Evolutionary conservation across 2,329 filamentous ascomycete genomes (phyloP).

Genomic region (Xenosphaeropsis pyriputrescens): DNA sequence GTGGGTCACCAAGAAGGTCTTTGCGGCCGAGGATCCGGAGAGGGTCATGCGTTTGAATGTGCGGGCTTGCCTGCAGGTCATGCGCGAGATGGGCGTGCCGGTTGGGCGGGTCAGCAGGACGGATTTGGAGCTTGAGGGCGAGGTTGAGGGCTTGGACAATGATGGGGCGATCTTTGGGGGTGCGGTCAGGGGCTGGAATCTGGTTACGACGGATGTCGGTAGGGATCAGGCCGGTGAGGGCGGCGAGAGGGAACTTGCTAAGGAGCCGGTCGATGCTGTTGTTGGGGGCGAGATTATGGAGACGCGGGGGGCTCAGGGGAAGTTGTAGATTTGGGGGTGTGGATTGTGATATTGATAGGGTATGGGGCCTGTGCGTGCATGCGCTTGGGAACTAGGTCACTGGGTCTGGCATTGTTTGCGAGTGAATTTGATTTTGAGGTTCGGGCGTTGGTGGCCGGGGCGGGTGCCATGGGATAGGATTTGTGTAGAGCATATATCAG

Average conservation of each 20-base stretch:
- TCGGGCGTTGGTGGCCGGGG: no score
- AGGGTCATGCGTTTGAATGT: slow-evolving; percentile 43
- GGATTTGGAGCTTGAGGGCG: slow-evolving; percentile 20
- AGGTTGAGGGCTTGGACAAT: slow-evolving; percentile 4
- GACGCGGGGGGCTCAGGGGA: no score
- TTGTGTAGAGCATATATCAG: no score
- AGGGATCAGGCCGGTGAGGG: slow-evolving; percentile 8
- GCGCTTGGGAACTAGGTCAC: no score
- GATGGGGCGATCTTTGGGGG: slow-evolving; percentile 13
- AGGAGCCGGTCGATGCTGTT: slow-evolving; percentile 1
- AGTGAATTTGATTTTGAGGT: no score
- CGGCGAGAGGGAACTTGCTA: neutral
- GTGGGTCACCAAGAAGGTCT: slow-evolving; percentile 45
- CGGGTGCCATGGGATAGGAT: no score
- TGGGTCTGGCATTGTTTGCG: no score
- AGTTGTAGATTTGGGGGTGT: no score
- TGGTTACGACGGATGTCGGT: slow-evolving; percentile 10
- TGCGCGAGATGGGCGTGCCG: slow-evolving; percentile 32
- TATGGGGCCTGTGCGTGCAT: no score
- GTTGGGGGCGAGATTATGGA: slow-evolving; percentile 1
- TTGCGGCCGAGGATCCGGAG: slow-evolving; percentile 41
- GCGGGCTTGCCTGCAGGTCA: slow-evolving; percentile 39
- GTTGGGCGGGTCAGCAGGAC: slow-evolving; percentile 30
- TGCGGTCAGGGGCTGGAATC: slow-evolving; percentile 15
- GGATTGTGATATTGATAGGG: no score